A percentile compares a stretch with the other conserved stretches of the same genome.
Evolutionary conservation across 208 protist genomes (phyloP).

Genomic region (Trypanosoma grayi): DNA sequence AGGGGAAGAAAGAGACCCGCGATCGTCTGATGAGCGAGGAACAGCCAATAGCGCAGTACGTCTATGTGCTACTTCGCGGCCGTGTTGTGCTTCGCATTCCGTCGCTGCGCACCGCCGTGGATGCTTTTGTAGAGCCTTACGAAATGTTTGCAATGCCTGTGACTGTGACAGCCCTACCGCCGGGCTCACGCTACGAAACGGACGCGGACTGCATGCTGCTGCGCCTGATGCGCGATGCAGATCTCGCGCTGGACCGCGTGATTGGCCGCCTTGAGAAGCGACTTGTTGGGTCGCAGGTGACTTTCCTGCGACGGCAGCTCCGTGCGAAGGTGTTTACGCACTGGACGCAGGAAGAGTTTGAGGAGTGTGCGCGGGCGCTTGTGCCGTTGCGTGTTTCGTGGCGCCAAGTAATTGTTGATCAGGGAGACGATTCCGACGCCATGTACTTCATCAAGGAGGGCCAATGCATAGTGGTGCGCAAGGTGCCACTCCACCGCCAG

Average conservation of each 20-base stretch:
- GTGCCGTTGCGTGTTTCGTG: conserved; percentile 51
- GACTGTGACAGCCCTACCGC: conserved; percentile 43
- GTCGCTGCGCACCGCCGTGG: conserved; percentile 26
- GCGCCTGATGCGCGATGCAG: conserved; percentile 18
- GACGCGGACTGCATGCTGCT: conserved; percentile 44
- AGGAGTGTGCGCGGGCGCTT: conserved; percentile 28
- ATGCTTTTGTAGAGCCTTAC: conserved; percentile 45
- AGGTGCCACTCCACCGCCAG: conserved; percentile 22
- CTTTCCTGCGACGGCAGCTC: conserved; percentile 38
- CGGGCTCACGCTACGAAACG: conserved; percentile 52
- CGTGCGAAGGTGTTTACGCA: conserved; percentile 30
- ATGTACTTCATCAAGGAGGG: conserved; percentile 71
- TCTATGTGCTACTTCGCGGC: conserved; percentile 45
- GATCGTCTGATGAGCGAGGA: not conserved
- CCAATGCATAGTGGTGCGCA: conserved; percentile 42
- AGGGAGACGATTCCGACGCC: conserved; percentile 48
- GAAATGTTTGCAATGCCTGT: conserved; percentile 57
- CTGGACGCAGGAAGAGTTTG: conserved; percentile 21
- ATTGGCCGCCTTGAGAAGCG: conserved; percentile 31
- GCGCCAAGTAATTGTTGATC: conserved; percentile 46
- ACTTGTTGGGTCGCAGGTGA: conserved; percentile 30
- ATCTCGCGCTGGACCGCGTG: conserved; percentile 28
- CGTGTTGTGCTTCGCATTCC: conserved; percentile 27
- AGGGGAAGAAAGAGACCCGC: not conserved
- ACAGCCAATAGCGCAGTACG: not conserved